A percentile compares a stretch with the other conserved stretches of the same genome.
phyloP scores from a whole-genome alignment of 1,284 basidiomycete species.

The Cutaneotrichosporon dermatis region DNA sequence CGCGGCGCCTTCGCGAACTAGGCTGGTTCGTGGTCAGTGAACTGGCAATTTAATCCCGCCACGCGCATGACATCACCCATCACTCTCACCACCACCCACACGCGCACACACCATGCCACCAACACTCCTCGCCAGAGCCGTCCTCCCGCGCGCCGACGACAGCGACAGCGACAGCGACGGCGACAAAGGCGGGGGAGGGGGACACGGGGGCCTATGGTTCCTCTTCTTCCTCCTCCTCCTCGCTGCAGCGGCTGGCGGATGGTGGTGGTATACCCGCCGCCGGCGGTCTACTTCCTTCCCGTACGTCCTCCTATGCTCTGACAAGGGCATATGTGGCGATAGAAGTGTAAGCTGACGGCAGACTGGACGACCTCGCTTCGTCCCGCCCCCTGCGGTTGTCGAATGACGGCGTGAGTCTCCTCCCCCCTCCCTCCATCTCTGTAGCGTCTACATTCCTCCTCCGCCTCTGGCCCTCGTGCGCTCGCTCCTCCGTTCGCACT shows the following conservation, averaged over 20 bases:
- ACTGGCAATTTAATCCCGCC: no score
- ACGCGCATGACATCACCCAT: no score
- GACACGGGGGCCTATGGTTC: slow-evolving; percentile 2
- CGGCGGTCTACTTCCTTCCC: neutral
- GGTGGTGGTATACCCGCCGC: neutral
- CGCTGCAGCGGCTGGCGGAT: slow-evolving; percentile 2
- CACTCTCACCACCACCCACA: no score
- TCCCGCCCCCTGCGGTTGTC: slow-evolving; percentile 12
- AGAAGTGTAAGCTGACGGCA: neutral
- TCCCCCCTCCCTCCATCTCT: neutral
- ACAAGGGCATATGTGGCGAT: no score
- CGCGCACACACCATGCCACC: neutral
- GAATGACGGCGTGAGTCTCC: slow-evolving; percentile 22
- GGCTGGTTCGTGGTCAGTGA: no score
- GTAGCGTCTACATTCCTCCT: no score
- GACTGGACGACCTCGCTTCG: neutral
- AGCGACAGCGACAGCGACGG: neutral
- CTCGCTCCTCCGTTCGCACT: no score
- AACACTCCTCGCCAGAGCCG: no score
- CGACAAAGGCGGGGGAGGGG: neutral
- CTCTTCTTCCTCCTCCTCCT: slow-evolving; percentile 7
- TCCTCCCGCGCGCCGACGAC: no score
- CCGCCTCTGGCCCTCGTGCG: no score
- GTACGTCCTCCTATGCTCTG: slow-evolving; percentile 1
- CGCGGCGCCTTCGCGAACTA: no score